Evolutionary conservation across 2,329 filamentous ascomycete genomes (phyloP), one percentile per base, ranked within the genome.

Genomic region (Aspergillus aculeatinus): DNA sequence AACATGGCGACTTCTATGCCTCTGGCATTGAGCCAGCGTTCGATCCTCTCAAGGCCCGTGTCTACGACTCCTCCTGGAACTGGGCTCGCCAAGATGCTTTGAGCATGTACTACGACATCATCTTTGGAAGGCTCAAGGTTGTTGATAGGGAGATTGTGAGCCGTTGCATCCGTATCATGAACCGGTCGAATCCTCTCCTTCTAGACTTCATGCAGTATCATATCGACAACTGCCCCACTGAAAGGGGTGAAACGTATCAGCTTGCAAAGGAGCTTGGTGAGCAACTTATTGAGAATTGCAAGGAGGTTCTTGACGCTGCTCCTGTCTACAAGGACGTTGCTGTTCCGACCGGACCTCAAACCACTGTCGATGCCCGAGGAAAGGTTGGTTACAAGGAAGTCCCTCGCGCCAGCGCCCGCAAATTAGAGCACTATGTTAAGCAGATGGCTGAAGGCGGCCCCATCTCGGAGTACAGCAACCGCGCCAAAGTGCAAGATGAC

Each of bases 191-290:
- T 75, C 95, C 95, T 2, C 89, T 91, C 39, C 87, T 99, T 1
- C 85, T 99, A 60, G 94, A 99, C 69, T 99, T 97, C 79, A 99
- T 99, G 95, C 95, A 99, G 76, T 98, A 99, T 71, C 95, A 99
- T 80, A 99, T 99, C 72, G 95, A 99, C 72, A 95, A 98, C 81
- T 98, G 94, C 81, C 95, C 95, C 0, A 93, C 93, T 0, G 93
- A 99, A 73, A 89, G 94, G 54, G 95, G 95, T 60, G 95, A 99
- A 81, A 99, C 95, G 1, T 99, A 99, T 79, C 86, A 95, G 79
- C 87, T 99, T n/a, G 95, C 95, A 48, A 96, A 99, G 81, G 88
- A 95, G 77, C 89, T 99, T 25, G 94, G 92, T 39, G 84, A 91
- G 72, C 91, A 96, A 80, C 88, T 99, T 57, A 96, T 99, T 68